Conservation (phyloP, 1,284 basidiomycete genomes). For the Flammula alnicola region DNA sequence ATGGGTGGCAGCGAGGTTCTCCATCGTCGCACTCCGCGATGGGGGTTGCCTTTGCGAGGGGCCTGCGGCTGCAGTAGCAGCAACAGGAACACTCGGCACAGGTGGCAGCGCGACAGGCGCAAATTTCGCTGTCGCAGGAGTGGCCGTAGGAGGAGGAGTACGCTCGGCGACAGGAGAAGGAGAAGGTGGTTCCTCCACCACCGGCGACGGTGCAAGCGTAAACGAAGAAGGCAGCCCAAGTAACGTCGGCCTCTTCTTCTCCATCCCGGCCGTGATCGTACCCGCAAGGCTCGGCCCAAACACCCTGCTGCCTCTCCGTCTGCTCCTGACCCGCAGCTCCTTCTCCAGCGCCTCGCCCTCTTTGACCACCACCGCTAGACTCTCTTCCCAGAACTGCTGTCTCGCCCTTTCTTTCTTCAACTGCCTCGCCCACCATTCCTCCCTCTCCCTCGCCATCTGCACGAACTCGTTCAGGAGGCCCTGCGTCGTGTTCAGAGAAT, state of each 20-base stretch:
- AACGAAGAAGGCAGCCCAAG: constrained; percentile 8
- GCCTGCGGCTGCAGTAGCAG: not conserved
- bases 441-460: constrained; percentile 79
- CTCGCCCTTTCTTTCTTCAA: constrained; percentile 75
- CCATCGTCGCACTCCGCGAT: no score
- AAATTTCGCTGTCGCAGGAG: constrained; percentile 1
- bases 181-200: constrained; percentile 15
- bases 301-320: constrained; percentile 59
- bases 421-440: constrained; percentile 74
- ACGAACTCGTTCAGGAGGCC: constrained; percentile 72
- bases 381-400: constrained; percentile 91
- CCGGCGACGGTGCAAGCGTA: constrained; percentile 8
- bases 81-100: constrained; percentile 7
- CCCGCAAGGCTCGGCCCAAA: constrained; percentile 38
- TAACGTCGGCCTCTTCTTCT: constrained; percentile 15
- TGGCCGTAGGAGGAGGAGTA: constrained; percentile 16
- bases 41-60: no score
- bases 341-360: constrained; percentile 88
- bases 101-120: constrained; percentile 3
- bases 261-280: constrained; percentile 5
- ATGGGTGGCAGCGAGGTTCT: no score
- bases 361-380: constrained; percentile 82
- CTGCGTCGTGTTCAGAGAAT: constrained; percentile 65
- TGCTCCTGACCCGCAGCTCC: constrained; percentile 70
- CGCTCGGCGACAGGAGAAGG: constrained; percentile 7